A percentile compares a stretch with the other conserved stretches of the same genome.
Evolutionary conservation across 1,139 yeast genomes (phyloP).

Genomic region (Geotrichum klebahnii): DNA sequence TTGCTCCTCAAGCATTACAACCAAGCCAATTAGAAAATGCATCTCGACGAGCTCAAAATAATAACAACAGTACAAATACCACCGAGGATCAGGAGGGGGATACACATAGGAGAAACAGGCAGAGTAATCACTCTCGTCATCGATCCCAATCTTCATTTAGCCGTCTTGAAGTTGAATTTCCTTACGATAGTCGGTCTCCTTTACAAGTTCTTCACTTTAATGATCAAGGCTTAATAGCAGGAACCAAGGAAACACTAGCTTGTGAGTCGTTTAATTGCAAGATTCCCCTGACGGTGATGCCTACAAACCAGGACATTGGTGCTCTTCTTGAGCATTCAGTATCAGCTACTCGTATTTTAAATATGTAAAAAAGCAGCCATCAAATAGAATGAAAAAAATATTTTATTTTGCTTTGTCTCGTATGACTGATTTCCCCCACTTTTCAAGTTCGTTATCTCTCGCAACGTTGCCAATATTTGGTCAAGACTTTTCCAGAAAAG

Average conservation of each 20-base stretch:
- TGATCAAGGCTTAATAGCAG: constrained; percentile 27
- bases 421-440: neutral
- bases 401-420: neutral
- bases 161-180: constrained; percentile 1
- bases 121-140: neutral
- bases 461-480: too few relatives aligned
- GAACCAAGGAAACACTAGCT: constrained; percentile 31
- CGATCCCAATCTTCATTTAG: neutral
- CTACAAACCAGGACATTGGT: constrained; percentile 36
- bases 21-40: neutral
- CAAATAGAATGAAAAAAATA: neutral
- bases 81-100: neutral
- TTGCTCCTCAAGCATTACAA: constrained; percentile 6
- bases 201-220: constrained; percentile 20
- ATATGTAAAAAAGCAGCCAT: constrained; percentile 11
- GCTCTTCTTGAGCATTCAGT: constrained; percentile 30
- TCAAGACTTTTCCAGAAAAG: too few relatives aligned
- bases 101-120: neutral
- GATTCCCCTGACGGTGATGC: constrained; percentile 36
- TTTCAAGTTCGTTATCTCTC: too few relatives aligned
- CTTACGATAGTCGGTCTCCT: constrained; percentile 17
- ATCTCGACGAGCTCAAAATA: neutral
- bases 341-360: constrained; percentile 15
- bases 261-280: constrained; percentile 36
- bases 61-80: neutral